These are phyloP conservation scores for Hamamelis virginiana DNA, from an alignment of 164 flowering plant genomes.

Conservation along the genomic window DNA sequence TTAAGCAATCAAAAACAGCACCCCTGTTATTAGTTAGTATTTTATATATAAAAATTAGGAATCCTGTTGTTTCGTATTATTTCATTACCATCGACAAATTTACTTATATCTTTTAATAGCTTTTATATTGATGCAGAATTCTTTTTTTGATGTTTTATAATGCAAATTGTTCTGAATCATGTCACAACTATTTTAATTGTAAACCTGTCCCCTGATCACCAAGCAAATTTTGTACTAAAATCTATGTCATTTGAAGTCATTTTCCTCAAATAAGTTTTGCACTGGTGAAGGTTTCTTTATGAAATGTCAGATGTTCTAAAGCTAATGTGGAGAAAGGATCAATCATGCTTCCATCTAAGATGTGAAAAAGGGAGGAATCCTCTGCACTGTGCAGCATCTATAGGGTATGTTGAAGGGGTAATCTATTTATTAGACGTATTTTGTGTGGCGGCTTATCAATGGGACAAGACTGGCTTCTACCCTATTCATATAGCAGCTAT, in stretches of 20 bases:
- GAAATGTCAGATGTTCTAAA: neutral
- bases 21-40: no score
- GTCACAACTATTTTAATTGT: no score
- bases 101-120: no score
- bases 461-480: constrained; percentile 17
- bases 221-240: no score
- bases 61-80: no score
- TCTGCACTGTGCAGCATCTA: constrained; percentile 21
- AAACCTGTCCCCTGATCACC: no score
- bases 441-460: neutral
- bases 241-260: neutral
- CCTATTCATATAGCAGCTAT: constrained; percentile 28
- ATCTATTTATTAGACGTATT: constrained; percentile 4
- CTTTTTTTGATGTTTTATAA: no score
- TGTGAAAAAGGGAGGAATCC: constrained; percentile 9
- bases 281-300: neutral
- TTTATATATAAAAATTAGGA: no score
- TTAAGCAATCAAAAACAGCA: no score
- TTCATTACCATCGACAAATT: no score
- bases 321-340: constrained; percentile 3
- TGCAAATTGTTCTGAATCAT: no score
- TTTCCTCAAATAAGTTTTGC: neutral
- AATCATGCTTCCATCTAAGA: neutral
- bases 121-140: no score
- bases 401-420: constrained; percentile 11